Evolutionary conservation across 2,329 filamentous ascomycete genomes (phyloP).

Genomic region (Trichoderma koningii): DNA sequence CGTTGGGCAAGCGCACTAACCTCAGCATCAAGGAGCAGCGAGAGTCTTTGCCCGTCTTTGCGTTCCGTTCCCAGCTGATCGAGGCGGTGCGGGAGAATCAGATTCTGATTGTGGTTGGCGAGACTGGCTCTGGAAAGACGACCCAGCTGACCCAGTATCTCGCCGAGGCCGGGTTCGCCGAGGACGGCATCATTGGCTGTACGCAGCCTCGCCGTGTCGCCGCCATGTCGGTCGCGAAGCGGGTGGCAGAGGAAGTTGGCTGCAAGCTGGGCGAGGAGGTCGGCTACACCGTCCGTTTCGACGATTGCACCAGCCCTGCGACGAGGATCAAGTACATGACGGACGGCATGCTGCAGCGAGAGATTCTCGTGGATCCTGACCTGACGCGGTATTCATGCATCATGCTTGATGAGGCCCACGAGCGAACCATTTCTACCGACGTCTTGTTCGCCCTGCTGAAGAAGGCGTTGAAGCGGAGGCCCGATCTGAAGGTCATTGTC

Average conservation of each 20-base stretch:
- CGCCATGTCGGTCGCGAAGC: slow-evolving; percentile 95
- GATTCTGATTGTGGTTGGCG: slow-evolving; percentile 91
- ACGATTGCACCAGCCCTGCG: slow-evolving; percentile 83
- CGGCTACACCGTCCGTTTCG: slow-evolving; percentile 96
- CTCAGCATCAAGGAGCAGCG: slow-evolving; percentile 95
- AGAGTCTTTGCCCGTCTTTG: slow-evolving; percentile 84
- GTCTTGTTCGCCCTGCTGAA: slow-evolving; percentile 93
- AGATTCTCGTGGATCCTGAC: slow-evolving; percentile 90
- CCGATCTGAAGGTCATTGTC: slow-evolving; percentile 91
- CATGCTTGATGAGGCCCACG: slow-evolving; percentile 98
- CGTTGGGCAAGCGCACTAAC: slow-evolving; percentile 81
- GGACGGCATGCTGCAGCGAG: slow-evolving; percentile 94
- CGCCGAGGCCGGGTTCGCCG: slow-evolving; percentile 86
- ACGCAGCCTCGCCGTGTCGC: slow-evolving; percentile 96
- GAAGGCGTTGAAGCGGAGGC: slow-evolving; percentile 82
- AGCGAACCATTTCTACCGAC: slow-evolving; percentile 93
- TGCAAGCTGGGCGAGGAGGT: slow-evolving; percentile 89
- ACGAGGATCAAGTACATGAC: slow-evolving; percentile 99
- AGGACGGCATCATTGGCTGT: slow-evolving; percentile 88
- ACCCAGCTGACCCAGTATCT: slow-evolving; percentile 95
- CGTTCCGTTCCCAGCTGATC: slow-evolving; percentile 83
- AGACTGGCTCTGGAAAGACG: slow-evolving; percentile 96
- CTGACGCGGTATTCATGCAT: slow-evolving; percentile 90
- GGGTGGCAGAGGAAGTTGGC: slow-evolving; percentile 93
- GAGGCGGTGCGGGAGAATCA: slow-evolving; percentile 87